Base-by-base conservation (phyloP, 331 rosid species). In the Spiraea crenata region DNA sequence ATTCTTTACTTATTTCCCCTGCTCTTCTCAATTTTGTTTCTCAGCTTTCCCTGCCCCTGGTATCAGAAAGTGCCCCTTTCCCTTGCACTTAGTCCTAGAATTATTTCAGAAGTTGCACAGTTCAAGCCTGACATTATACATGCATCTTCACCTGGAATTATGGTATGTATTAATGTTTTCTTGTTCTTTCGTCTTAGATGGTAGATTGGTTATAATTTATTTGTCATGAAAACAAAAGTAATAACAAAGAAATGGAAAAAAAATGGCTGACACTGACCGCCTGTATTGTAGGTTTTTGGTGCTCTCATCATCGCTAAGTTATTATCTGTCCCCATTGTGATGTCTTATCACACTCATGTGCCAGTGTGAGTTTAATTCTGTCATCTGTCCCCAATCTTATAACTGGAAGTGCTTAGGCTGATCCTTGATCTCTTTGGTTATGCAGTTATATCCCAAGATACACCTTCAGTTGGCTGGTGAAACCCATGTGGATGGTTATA, bases 61-160 rank as follows among this genome's bases (percentile, higher is more conserved):
- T 95, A 95, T 85, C 90, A 91, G 78, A 91, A 95, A 62, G 99
- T 95, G 31, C 99, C 99, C 55, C 98, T 95, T 76, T 95, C 99
- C 65, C 86, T 95, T 51, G 99, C 99, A 62, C 93, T 95, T 70
- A 95, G 99, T 88, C 99, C 99, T 44, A 86, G 99, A 89, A 95
- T 95, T 78, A 88, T 95, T 76, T 88, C 96, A 17, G 98, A 89
- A 87, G 99, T 95, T 76, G 96, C 96, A 37, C 89, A 79, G 71
- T 95, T 95, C 76, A 95, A 95, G 85, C 99, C 99, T 60, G 99
- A 95, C 86, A 95, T 95, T 69, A 91, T 95, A 75, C 99, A 95
- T 48, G 99, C 99, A 61, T 95, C 99, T 50, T 95, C 99, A 4
- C 99, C 99, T 0, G 99, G 99, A 79, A 88, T 95, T 78, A 95